Evolutionary conservation across 164 flowering plant species (phyloP), one percentile per base, ranked within the genome.

Genomic region (Aristolochia californica): DNA sequence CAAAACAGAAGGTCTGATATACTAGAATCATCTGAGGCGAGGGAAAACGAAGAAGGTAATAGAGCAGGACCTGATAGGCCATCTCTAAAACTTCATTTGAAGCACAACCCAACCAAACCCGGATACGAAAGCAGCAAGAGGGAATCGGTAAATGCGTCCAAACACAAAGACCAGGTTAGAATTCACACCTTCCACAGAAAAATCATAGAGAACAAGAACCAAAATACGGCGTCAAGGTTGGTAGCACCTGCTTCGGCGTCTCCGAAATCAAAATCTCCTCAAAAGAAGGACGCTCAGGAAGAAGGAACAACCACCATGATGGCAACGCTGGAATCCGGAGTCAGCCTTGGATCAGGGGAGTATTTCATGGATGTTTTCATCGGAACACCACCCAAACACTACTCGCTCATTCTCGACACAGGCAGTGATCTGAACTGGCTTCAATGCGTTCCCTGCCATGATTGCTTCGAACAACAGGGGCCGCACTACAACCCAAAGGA

Each of bases 381-480:
- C 17, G 99, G 99, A 45, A 85, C 96, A 1, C 99, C 99, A n/a
- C 91, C 99, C 0, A 79, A 76, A 62, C 99, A 93, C 57, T 85
- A 66, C 73, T 83, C 84, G 20, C 58, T 93, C 57, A 93, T 93
- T 13, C 81, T 93, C 23, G 99, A 93, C 59, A 93, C 99, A 12
- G 99, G 99, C 10, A 89, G 97, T 53, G 99, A 93, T 63, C 91
- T 93, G 10, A 93, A 89, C 56, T 93, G 99, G 99, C 78, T 93
- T 54, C 99, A 93, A 60, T 89, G 91, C 57, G 65, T 69, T 7
- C 99, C 99, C 20, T 93, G 99, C 64, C 30, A 77, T 40, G 91
- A 80, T 61, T 93, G 99, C 59, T 93, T 89, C 48, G 83, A 85
- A 58, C 99, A 93, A 69, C 71, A 61, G 17, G 96, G 99, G 2